Conservation (phyloP, 2,329 filamentous ascomycete species). For the Coleophoma eucalyptorum region DNA sequence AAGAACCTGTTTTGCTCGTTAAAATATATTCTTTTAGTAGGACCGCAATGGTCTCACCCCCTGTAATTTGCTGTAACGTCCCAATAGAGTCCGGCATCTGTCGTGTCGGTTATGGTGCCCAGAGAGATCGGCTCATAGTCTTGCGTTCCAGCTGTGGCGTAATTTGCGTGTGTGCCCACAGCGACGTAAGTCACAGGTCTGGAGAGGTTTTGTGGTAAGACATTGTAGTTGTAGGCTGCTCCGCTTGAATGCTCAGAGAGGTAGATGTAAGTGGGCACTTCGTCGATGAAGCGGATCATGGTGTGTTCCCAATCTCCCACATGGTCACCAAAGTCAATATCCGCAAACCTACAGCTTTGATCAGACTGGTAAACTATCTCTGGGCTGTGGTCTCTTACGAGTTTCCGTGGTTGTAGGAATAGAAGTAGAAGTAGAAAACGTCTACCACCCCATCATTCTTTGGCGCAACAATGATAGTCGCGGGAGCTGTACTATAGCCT, state of each 20-base stretch:
- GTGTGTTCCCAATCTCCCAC: slow-evolving; percentile 24
- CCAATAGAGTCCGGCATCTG: slow-evolving; percentile 16
- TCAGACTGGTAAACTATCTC: background rate
- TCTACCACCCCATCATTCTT: background rate
- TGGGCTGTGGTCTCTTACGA: background rate
- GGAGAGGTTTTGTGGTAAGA: slow-evolving; percentile 6
- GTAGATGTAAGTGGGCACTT: slow-evolving; percentile 15
- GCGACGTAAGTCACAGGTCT: slow-evolving; percentile 16
- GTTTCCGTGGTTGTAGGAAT: slow-evolving; percentile 5
- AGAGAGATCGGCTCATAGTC: slow-evolving; percentile 17
- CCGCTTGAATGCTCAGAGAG: slow-evolving; percentile 19
- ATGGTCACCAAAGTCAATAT: slow-evolving; percentile 18
- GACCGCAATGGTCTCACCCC: slow-evolving; percentile 6
- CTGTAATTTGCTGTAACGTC: slow-evolving; percentile 21
- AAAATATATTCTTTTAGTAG: background rate
- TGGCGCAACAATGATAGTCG: slow-evolving; percentile 42
- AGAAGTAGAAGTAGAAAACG: slow-evolving; percentile 11
- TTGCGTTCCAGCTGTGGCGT: slow-evolving; percentile 16
- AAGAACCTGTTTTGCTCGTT: slow-evolving; percentile 3
- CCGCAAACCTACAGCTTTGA: slow-evolving; percentile 11
- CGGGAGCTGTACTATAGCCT: slow-evolving; percentile 44
- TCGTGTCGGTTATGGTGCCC: slow-evolving; percentile 14
- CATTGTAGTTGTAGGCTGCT: slow-evolving; percentile 19
- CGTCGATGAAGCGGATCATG: slow-evolving; percentile 21
- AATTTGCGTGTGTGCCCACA: slow-evolving; percentile 19